Evolutionary conservation across 768 basidiomycete genomes (phyloP).

Genomic region (Sporobolomyces phaffii): DNA sequence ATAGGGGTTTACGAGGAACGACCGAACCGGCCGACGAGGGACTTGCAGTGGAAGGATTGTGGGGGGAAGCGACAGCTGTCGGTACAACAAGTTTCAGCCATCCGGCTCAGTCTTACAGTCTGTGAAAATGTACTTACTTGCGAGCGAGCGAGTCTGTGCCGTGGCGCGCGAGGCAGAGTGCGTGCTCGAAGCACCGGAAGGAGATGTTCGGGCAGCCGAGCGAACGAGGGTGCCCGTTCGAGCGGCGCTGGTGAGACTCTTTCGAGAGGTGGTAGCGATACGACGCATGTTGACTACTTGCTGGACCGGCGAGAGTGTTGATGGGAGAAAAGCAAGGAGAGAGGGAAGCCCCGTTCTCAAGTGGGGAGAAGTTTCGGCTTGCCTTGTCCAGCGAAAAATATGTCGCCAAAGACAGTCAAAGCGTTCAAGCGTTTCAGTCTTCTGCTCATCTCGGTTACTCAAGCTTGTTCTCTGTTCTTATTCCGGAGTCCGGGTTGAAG

Average conservation of each 20-base stretch:
- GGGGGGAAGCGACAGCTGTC: constrained; percentile 10
- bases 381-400: too few species aligned
- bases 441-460: too few species aligned
- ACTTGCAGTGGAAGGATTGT: background rate
- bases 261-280: background rate
- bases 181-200: background rate
- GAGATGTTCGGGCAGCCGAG: background rate
- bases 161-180: background rate
- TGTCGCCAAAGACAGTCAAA: too few species aligned
- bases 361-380: background rate
- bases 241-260: background rate
- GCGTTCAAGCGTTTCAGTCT: too few species aligned
- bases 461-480: too few species aligned
- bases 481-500: too few species aligned
- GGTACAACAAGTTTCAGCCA: background rate
- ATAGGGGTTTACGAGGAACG: constrained; percentile 46
- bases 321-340: background rate
- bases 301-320: background rate
- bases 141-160: background rate
- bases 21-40: background rate
- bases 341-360: too few species aligned
- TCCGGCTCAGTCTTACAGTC: background rate
- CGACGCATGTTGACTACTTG: constrained; percentile 1
- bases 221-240: background rate
- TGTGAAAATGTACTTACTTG: background rate